phyloP scores from a whole-genome alignment of 331 rosid species.

The Cydonia oblonga region DNA sequence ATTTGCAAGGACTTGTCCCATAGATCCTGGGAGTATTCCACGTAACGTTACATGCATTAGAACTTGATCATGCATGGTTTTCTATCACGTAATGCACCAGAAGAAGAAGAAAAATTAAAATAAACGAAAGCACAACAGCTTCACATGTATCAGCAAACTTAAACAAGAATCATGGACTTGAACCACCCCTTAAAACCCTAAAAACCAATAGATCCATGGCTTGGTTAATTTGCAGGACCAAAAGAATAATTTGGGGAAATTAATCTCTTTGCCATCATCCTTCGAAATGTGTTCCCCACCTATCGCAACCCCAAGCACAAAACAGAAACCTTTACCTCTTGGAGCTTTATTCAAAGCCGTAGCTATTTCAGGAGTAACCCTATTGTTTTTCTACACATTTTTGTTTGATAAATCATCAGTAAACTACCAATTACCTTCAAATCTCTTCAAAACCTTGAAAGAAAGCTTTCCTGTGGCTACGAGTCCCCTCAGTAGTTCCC shows the following conservation, averaged over 20 bases:
- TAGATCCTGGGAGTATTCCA: background rate
- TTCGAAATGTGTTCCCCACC: slow-evolving; percentile 14
- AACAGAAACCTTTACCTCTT: slow-evolving; percentile 1
- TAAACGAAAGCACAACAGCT: background rate
- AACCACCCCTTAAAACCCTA: background rate
- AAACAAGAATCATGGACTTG: slow-evolving; percentile 4
- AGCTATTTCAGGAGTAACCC: slow-evolving; percentile 13
- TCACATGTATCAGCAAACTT: slow-evolving; percentile 13
- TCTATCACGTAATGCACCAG: background rate
- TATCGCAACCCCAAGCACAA: background rate
- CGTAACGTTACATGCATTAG: background rate
- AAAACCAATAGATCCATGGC: background rate
- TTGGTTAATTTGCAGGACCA: no score
- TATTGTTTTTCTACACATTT: slow-evolving; percentile 18
- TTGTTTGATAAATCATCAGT: slow-evolving; percentile 1
- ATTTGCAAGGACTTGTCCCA: background rate
- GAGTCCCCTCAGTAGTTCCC: background rate
- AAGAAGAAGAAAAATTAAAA: background rate
- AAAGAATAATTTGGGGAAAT: no score
- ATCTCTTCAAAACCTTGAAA: slow-evolving; percentile 7
- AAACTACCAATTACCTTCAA: slow-evolving; percentile 11
- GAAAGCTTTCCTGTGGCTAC: slow-evolving; percentile 5
- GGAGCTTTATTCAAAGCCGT: slow-evolving; percentile 15
- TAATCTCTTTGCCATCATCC: background rate
- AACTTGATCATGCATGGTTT: background rate